These are phyloP conservation scores for Ampelomyces quisqualis DNA, from an alignment of 2,329 filamentous ascomycete genomes.

Conservation along the genomic window DNA sequence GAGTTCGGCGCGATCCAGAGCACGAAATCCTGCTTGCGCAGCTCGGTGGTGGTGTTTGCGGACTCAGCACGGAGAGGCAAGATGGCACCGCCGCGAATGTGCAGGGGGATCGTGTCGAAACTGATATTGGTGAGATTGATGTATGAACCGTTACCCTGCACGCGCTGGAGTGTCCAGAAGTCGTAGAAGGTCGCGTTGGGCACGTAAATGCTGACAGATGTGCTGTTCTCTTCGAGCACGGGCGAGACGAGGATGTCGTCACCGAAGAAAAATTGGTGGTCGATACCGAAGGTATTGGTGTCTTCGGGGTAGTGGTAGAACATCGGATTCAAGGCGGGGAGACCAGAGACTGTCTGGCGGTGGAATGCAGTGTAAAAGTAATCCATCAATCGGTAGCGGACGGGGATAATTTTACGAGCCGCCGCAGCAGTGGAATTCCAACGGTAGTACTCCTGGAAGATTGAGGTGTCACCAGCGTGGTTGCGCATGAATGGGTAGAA, in stretches of 20 bases:
- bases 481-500: constrained; percentile 75
- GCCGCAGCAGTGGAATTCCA: constrained; percentile 58
- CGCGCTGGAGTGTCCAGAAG: constrained; percentile 54
- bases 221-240: constrained; percentile 55
- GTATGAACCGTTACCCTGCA: constrained; percentile 51
- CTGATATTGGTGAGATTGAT: constrained; percentile 51
- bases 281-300: constrained; percentile 52
- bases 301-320: constrained; percentile 69
- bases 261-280: constrained; percentile 61
- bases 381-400: constrained; percentile 71
- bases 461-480: constrained; percentile 59
- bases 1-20: constrained; percentile 66
- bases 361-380: constrained; percentile 74
- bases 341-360: constrained; percentile 59
- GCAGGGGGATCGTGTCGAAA: constrained; percentile 61
- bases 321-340: constrained; percentile 65
- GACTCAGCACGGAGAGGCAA: constrained; percentile 58
- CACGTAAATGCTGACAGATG: constrained; percentile 57
- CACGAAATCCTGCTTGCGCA: constrained; percentile 68
- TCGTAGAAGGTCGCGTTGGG: constrained; percentile 62
- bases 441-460: constrained; percentile 63
- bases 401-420: constrained; percentile 66
- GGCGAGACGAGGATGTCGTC: constrained; percentile 58
- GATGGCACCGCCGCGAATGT: constrained; percentile 65
- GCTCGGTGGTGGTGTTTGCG: constrained; percentile 63